These are phyloP conservation scores for Globisporangium apiculatum DNA, from an alignment of 352 stramenopile species.

Conservation along the genomic window DNA sequence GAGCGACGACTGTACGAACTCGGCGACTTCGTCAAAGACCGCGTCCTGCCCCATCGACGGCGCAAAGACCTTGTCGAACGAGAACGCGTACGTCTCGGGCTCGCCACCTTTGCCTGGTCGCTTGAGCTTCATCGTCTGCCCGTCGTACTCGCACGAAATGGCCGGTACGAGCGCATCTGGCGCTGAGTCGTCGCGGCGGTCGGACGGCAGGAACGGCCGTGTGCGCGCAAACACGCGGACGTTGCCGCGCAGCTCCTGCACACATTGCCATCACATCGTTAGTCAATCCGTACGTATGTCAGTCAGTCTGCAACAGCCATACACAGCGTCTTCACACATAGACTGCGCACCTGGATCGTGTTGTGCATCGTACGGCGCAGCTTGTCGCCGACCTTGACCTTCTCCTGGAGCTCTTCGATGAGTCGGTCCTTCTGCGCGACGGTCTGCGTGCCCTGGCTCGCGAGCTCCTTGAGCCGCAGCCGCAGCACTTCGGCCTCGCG, in stretches of 20 bases:
- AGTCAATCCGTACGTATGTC: too few relatives aligned
- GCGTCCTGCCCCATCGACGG: slow-evolving; percentile 91
- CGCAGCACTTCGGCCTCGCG: slow-evolving; percentile 49
- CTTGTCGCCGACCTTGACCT: slow-evolving; percentile 51
- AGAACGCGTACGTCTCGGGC: slow-evolving; percentile 61
- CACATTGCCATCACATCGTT: slow-evolving; percentile 13
- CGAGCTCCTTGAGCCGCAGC: slow-evolving; percentile 62
- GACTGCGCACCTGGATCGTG: slow-evolving; percentile 89
- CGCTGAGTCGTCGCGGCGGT: slow-evolving; percentile 53
- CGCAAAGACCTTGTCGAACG: slow-evolving; percentile 97
- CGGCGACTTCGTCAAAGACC: slow-evolving; percentile 89
- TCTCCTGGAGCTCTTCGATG: slow-evolving; percentile 57
- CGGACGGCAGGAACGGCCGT: slow-evolving; percentile 87
- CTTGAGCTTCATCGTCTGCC: slow-evolving; percentile 55
- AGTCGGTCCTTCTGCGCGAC: slow-evolving; percentile 73
- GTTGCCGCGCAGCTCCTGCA: slow-evolving; percentile 95
- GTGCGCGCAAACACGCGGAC: slow-evolving; percentile 97
- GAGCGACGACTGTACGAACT: slow-evolving; percentile 89
- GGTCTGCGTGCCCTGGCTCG: slow-evolving; percentile 47
- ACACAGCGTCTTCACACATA: background rate
- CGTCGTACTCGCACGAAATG: slow-evolving; percentile 66
- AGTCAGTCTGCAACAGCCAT: too few relatives aligned
- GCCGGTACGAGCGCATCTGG: slow-evolving; percentile 40
- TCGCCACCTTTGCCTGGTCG: slow-evolving; percentile 43
- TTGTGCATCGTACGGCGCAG: slow-evolving; percentile 97